phyloP scores from a whole-genome alignment of 495 filamentous ascomycete genomes.

The Echria macrotheca region DNA sequence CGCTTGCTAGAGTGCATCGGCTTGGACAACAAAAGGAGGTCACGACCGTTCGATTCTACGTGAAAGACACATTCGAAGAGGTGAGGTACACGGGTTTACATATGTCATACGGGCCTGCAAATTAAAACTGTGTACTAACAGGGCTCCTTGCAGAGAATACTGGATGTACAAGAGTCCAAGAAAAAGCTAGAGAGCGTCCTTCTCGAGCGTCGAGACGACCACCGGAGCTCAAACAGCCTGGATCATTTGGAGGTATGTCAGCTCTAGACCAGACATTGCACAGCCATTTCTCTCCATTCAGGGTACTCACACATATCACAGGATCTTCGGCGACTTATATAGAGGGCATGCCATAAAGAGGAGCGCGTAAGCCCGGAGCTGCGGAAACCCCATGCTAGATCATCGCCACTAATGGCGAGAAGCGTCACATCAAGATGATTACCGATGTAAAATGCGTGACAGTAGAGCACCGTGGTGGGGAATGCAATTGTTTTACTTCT shows the following conservation, averaged over 20 bases:
- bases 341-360: too few species aligned
- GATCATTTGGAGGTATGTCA: background rate
- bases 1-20: background rate
- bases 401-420: too few species aligned
- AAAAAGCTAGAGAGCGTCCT: background rate
- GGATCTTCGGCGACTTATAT: background rate
- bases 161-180: background rate
- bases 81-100: too few species aligned
- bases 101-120: too few species aligned
- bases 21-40: background rate
- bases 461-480: too few species aligned
- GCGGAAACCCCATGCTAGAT: too few species aligned
- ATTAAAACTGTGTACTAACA: background rate
- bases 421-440: too few species aligned
- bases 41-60: background rate
- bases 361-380: too few species aligned
- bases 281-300: background rate
- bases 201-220: background rate
- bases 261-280: background rate
- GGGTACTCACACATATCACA: too few species aligned
- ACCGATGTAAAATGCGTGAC: too few species aligned
- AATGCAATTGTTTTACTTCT: too few species aligned
- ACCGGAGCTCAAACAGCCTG: background rate
- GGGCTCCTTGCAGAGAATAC: background rate
- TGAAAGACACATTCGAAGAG: constrained; percentile 1